phyloP scores from a whole-genome alignment of 305 asterid genomes.

The Fraxinus sp. region DNA sequence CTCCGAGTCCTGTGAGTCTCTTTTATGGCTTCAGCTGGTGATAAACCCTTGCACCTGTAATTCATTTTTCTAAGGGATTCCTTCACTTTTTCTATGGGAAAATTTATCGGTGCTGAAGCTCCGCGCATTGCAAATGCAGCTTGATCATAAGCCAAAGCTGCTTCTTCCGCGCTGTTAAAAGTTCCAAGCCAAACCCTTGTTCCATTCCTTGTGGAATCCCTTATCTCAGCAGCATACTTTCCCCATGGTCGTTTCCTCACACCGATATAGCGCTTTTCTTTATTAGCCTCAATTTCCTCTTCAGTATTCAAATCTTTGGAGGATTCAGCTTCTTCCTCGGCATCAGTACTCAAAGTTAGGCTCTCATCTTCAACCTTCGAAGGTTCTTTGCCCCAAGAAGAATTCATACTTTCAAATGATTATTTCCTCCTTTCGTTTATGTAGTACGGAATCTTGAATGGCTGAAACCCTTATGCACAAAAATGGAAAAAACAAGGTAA shows the following conservation, averaged over 20 bases:
- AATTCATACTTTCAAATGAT: constrained; percentile 6
- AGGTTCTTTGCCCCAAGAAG: not conserved
- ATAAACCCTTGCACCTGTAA: not conserved
- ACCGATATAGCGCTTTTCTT: constrained; percentile 30
- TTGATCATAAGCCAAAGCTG: not conserved
- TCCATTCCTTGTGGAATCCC: not conserved
- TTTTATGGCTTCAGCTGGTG: not conserved
- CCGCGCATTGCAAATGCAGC: not conserved
- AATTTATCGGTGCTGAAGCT: not conserved
- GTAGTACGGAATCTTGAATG: not conserved
- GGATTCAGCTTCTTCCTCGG: not conserved
- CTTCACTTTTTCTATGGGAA: not conserved
- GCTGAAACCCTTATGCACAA: not conserved
- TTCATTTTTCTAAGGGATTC: not conserved
- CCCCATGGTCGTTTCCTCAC: constrained; percentile 26
- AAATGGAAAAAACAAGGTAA: not conserved
- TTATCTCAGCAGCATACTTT: not conserved
- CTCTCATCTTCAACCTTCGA: constrained; percentile 1
- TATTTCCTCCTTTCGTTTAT: not conserved
- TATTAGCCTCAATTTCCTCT: not conserved
- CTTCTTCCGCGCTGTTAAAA: not conserved
- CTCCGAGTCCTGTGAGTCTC: not conserved
- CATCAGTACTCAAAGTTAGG: not conserved
- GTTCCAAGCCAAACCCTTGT: not conserved
- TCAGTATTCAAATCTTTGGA: not conserved